Conservation (phyloP, 805 yeast genomes). For the Wickerhamiella australiensis region DNA sequence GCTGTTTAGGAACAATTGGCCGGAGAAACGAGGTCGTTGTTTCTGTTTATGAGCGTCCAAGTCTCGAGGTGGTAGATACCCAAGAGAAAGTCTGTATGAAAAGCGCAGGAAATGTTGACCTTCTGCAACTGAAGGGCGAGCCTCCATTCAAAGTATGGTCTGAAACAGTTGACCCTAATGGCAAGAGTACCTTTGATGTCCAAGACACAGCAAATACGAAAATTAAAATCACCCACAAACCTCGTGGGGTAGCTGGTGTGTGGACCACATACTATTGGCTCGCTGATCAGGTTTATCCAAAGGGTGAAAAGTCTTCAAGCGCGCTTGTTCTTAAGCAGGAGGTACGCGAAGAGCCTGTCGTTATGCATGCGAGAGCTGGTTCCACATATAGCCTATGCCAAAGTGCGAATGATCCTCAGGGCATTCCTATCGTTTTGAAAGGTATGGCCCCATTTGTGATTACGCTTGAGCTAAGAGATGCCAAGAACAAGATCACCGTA, state of each 20-base stretch:
- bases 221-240: not conserved
- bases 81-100: not conserved
- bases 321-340: slow-evolving; percentile 12
- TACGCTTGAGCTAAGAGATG: slow-evolving; percentile 48
- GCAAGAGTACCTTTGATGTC: slow-evolving; percentile 10
- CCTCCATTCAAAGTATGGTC: slow-evolving; percentile 22
- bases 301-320: slow-evolving; percentile 12
- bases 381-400: slow-evolving; percentile 42
- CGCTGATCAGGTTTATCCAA: slow-evolving; percentile 18
- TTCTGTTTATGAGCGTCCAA: slow-evolving; percentile 37
- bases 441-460: slow-evolving; percentile 57
- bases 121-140: slow-evolving; percentile 17
- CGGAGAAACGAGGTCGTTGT: slow-evolving; percentile 28
- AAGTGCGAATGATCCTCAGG: slow-evolving; percentile 29
- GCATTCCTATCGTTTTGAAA: slow-evolving; percentile 40
- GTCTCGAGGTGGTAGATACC: slow-evolving; percentile 30
- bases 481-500: slow-evolving; percentile 39
- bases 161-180: slow-evolving; percentile 18
- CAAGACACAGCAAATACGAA: not conserved
- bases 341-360: slow-evolving; percentile 32
- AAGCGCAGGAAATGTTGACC: not conserved
- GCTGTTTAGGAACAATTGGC: slow-evolving; percentile 38
- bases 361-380: slow-evolving; percentile 38
- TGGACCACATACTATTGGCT: slow-evolving; percentile 20
- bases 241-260: slow-evolving; percentile 12